phyloP scores from a whole-genome alignment of 345 rosid species.

The Adansonia digitata region DNA sequence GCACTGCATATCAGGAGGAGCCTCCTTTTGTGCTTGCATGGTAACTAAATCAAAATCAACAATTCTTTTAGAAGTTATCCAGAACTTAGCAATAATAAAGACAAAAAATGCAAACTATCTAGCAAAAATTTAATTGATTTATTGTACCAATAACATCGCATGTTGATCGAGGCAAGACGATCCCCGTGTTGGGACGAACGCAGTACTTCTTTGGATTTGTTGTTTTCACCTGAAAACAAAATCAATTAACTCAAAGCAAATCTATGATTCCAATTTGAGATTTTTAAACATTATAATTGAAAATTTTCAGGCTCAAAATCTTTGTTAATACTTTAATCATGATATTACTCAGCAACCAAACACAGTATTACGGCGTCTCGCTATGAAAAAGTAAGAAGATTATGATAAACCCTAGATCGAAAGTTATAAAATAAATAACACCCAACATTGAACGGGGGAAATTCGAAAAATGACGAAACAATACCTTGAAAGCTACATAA shows the following conservation, averaged over 20 bases:
- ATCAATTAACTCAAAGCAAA: conserved; percentile 3
- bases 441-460: not conserved
- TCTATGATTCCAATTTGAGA: conserved; percentile 8
- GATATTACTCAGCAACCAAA: conserved; percentile 17
- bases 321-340: not conserved
- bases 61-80: not conserved
- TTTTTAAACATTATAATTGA: not conserved
- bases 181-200: conserved; percentile 75
- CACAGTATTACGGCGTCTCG: not conserved
- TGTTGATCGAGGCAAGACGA: conserved; percentile 61
- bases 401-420: not conserved
- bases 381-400: not conserved
- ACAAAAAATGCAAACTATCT: not conserved
- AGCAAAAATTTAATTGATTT: not conserved
- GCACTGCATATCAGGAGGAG: conserved; percentile 72
- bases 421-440: not conserved
- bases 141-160: conserved; percentile 56
- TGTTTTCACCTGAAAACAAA: conserved; percentile 60
- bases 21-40: conserved; percentile 83
- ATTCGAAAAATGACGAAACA: not conserved
- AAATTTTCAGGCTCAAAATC: not conserved
- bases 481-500: conserved; percentile 78
- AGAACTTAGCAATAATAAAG: not conserved
- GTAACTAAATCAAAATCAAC: conserved; percentile 42
- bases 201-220: conserved; percentile 83